These are phyloP conservation scores for Peronospora destructor DNA, from an alignment of 352 stramenopile genomes.

Conservation along the genomic window DNA sequence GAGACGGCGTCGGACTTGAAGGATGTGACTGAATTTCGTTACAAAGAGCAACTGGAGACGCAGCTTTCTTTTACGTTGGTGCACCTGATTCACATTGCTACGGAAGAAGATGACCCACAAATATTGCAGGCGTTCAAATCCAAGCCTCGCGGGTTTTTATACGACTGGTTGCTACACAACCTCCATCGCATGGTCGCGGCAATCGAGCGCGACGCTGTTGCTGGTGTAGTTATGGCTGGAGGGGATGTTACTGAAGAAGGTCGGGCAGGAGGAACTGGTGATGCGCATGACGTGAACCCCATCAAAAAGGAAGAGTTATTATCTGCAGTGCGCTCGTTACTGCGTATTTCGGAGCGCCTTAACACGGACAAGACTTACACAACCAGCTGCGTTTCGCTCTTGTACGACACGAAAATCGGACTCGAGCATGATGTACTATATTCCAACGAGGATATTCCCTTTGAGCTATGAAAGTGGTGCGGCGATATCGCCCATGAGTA, in stretches of 20 bases:
- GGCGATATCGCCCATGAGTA: constrained; percentile 14
- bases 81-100: constrained; percentile 71
- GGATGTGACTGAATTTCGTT: constrained; percentile 86
- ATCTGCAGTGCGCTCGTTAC: constrained; percentile 59
- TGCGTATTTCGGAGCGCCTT: constrained; percentile 64
- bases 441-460: constrained; percentile 71
- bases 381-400: constrained; percentile 58
- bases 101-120: constrained; percentile 59
- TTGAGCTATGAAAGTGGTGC: constrained; percentile 54
- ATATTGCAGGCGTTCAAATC: constrained; percentile 58
- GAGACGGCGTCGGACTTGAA: constrained; percentile 80
- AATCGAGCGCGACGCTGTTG: constrained; percentile 41
- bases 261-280: constrained; percentile 24
- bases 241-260: constrained; percentile 25
- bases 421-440: constrained; percentile 78
- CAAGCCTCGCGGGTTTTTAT: constrained; percentile 73
- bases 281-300: constrained; percentile 77
- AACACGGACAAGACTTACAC: constrained; percentile 57
- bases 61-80: constrained; percentile 83
- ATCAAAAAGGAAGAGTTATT: constrained; percentile 80
- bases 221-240: constrained; percentile 19
- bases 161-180: constrained; percentile 86
- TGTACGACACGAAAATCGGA: constrained; percentile 80
- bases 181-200: constrained; percentile 71
- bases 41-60: constrained; percentile 85